A percentile compares a stretch with the other conserved stretches of the same genome.
phyloP scores from a whole-genome alignment of 371 early-diverging fungal species.

The Dichotomocladium elegans region DNA sequence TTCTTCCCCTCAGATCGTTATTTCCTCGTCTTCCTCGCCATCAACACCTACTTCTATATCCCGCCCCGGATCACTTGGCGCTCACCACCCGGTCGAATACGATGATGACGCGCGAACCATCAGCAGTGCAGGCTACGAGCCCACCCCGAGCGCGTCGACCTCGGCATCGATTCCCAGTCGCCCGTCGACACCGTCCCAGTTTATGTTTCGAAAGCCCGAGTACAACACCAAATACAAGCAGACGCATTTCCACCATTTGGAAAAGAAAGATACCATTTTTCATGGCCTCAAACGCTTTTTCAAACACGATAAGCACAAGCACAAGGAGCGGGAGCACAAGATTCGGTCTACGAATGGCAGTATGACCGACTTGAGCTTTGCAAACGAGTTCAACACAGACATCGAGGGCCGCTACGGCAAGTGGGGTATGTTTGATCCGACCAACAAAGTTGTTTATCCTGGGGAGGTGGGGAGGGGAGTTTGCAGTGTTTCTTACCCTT shows the following conservation, averaged over 20 bases:
- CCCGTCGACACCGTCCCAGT: constrained; percentile 39
- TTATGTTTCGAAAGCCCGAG: constrained; percentile 42
- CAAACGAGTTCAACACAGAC: constrained; percentile 28
- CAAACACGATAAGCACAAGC: constrained; percentile 11
- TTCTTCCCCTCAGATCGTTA: constrained; percentile 7
- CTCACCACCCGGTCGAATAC: not conserved
- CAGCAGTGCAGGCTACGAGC: not conserved
- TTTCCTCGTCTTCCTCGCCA: constrained; percentile 9
- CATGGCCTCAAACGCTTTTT: constrained; percentile 54
- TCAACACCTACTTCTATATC: constrained; percentile 12
- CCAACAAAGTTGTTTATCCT: constrained; percentile 1
- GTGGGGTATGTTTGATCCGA: constrained; percentile 33
- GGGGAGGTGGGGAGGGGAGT: not conserved
- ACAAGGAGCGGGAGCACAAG: no score
- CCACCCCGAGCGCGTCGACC: not conserved
- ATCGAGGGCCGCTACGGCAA: constrained; percentile 36
- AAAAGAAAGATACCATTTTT: constrained; percentile 49
- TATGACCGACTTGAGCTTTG: constrained; percentile 35
- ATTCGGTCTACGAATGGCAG: not conserved
- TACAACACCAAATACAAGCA: constrained; percentile 41
- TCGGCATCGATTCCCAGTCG: constrained; percentile 14
- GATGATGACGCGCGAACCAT: not conserved
- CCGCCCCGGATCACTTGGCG: constrained; percentile 4
- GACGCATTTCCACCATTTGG: constrained; percentile 45
- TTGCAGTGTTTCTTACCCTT: not conserved